Evolutionary conservation across 257 asterid genomes (phyloP).

Genomic region (Hygrophila difformis): DNA sequence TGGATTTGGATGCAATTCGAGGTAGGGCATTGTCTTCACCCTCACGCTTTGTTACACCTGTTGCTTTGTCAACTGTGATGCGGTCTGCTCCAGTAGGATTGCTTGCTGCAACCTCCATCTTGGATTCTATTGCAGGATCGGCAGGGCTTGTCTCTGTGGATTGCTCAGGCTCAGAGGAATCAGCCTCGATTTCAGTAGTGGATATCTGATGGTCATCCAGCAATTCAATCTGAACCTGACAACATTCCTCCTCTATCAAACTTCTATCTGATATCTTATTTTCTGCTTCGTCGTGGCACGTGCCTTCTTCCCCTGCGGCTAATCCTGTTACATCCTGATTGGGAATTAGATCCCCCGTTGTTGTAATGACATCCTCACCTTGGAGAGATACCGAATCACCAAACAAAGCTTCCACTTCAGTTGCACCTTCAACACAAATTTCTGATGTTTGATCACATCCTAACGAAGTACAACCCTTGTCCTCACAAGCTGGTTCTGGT

Average conservation of each 20-base stretch:
- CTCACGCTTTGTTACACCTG: conserved; percentile 6
- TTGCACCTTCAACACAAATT: background rate
- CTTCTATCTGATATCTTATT: background rate
- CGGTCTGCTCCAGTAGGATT: background rate
- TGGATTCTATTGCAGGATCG: conserved; percentile 11
- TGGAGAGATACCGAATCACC: background rate
- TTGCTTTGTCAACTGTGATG: background rate
- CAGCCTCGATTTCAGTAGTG: too few relatives aligned
- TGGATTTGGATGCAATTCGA: conserved; percentile 18
- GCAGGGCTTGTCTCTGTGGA: conserved; percentile 1
- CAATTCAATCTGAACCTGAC: background rate
- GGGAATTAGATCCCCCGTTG: background rate
- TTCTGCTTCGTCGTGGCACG: background rate
- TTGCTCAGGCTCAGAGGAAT: background rate
- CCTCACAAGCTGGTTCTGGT: conserved; percentile 12
- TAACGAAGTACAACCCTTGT: background rate
- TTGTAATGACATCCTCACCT: conserved; percentile 1
- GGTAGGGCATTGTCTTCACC: conserved; percentile 14
- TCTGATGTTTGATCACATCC: conserved; percentile 9
- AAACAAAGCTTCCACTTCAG: conserved; percentile 9
- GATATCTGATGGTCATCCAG: too few relatives aligned
- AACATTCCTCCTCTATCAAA: background rate
- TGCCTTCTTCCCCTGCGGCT: background rate
- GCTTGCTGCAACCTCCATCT: background rate
- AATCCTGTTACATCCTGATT: background rate